Evolutionary conservation across 1,284 basidiomycete species (phyloP), one percentile per base, ranked within the genome.

Genomic region (Flammula alnicola): DNA sequence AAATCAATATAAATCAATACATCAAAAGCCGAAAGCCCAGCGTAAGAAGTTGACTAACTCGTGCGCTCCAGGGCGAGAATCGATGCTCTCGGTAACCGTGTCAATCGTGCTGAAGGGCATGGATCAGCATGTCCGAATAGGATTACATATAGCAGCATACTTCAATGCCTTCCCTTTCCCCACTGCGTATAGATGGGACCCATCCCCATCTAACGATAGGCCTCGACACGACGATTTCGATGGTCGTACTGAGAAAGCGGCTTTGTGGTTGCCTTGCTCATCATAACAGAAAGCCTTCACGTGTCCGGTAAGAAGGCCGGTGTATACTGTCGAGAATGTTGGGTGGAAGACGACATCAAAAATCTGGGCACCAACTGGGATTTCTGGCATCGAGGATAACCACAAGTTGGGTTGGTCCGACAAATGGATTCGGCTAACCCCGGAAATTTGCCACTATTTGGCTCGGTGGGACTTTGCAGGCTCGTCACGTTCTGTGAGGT

Each of bases 321-420:
- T 77, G 65, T 90, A 94, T 7, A 95, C 80, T 14, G 85, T 75
- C 0, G 84, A 69, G 30, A 80, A 66, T 1, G 72, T 75, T 0
- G 95, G 94, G 62, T 95, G 92, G 64, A 97, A 97, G 1, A 78
- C 81, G 37, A 97, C 75, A 72, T 97, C 95, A 66, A 97, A 95
- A 29, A 94, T 84, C 68, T 97, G 90, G 17, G 83, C 81, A 42
- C 83, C 83, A 33, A 88, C 78, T 22, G 76, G 72, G 44, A 92
- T 84, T 69, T 89, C 84, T 43, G 88, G 83, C 88, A 89, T 89
- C 32, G 53, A 56, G 55, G 49, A 52, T 19, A 51, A 40, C 41
- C 36, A 27, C 40, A 55, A 52, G 51, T n/a, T n/a, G n/a, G n/a
- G n/a, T n/a, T n/a, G 30, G n/a, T 37, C 42, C 22, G 30, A 39